Percentiles rank a stretch among this genome's conserved stretches.
Evolutionary conservation across 306 rosid genomes (phyloP).

Genomic region (Cotoneaster glaucophyllus): DNA sequence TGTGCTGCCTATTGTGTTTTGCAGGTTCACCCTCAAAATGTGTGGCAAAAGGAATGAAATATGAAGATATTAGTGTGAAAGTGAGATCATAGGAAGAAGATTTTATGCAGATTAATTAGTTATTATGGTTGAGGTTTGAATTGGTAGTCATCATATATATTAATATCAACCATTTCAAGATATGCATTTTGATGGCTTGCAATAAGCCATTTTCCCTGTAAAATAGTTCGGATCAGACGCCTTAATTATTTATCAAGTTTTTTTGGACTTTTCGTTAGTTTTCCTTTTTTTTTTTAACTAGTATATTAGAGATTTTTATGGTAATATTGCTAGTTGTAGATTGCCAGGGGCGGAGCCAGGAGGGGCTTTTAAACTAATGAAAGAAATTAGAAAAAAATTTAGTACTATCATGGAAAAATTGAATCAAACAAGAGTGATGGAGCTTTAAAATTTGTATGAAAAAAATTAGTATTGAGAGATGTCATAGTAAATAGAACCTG

Average conservation of each 20-base stretch:
- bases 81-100: neutral
- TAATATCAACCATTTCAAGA: neutral
- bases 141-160: neutral
- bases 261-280: neutral
- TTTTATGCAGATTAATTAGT: neutral
- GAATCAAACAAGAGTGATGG: no score
- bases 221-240: neutral
- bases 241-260: neutral
- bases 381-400: no score
- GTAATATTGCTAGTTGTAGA: neutral
- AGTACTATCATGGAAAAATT: no score
- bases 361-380: no score
- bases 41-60: neutral
- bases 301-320: neutral
- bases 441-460: no score
- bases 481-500: no score
- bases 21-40: conserved; percentile 36
- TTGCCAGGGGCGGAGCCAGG: no score
- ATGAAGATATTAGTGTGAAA: neutral
- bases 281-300: neutral
- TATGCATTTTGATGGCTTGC: neutral
- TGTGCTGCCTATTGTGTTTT: conserved; percentile 6
- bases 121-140: neutral
- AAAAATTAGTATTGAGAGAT: no score
- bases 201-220: no score